These are phyloP conservation scores for Ormosia semicastrata DNA, from an alignment of 306 rosid genomes.

Conservation along the genomic window DNA sequence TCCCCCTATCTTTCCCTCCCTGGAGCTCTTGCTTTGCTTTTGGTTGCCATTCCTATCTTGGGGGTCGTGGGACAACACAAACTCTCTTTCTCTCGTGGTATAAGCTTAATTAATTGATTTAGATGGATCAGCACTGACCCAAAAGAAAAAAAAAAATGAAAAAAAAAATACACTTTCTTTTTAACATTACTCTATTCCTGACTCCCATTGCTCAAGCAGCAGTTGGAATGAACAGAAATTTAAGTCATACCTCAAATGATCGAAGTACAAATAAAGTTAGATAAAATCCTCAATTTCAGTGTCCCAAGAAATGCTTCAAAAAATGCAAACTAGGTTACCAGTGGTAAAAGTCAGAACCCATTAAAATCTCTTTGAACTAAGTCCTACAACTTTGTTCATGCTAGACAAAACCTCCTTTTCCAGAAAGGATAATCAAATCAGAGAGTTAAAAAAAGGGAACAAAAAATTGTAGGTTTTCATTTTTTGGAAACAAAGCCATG, in stretches of 20 bases:
- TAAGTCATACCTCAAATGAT: not conserved
- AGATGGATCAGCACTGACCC: not conserved
- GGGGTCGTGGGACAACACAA: not conserved
- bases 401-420: not conserved
- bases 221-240: not conserved
- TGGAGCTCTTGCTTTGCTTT: not conserved
- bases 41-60: not conserved
- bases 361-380: not conserved
- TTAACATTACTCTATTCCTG: not conserved
- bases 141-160: not conserved
- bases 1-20: not conserved
- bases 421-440: not conserved
- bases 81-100: not conserved
- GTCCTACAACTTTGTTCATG: not conserved
- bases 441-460: not conserved
- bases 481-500: not conserved
- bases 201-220: not conserved
- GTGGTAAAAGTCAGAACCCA: too few relatives aligned
- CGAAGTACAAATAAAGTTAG: not conserved
- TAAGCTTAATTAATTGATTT: not conserved
- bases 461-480: not conserved
- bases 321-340: not conserved
- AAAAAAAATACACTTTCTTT: too few relatives aligned
- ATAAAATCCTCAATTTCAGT: not conserved
- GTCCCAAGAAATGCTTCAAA: not conserved